A percentile compares a stretch with the other conserved stretches of the same genome.
Evolutionary conservation across 1,284 basidiomycete species (phyloP).

Genomic region (Erythrobasidium hasegawianum): DNA sequence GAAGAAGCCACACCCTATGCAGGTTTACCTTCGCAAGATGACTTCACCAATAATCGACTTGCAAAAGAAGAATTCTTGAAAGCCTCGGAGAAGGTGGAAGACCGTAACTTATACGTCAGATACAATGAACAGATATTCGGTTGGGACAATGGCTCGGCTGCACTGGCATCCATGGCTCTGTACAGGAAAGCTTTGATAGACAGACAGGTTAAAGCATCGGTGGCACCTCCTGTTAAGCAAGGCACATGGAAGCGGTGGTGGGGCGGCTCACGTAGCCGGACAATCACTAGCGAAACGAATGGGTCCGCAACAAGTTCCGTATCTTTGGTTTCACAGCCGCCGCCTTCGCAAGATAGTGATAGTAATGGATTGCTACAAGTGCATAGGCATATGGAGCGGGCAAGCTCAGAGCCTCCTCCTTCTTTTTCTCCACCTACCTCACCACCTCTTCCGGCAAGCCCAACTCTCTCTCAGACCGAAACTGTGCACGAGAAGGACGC

Average conservation of each 20-base stretch:
- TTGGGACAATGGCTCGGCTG: constrained; percentile 54
- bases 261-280: constrained; percentile 36
- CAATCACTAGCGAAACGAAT: constrained; percentile 16
- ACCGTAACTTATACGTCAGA: constrained; percentile 53
- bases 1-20: neutral
- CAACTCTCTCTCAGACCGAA: neutral
- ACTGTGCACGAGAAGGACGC: constrained; percentile 6
- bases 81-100: constrained; percentile 53
- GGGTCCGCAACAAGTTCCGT: neutral
- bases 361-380: neutral
- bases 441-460: neutral
- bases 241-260: constrained; percentile 44
- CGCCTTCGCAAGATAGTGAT: neutral
- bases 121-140: constrained; percentile 53
- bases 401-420: neutral
- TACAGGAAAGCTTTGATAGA: constrained; percentile 52
- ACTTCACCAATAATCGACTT: constrained; percentile 40
- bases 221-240: constrained; percentile 45
- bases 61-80: constrained; percentile 55
- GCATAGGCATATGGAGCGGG: neutral
- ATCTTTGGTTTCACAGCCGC: neutral
- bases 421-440: neutral
- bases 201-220: constrained; percentile 45
- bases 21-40: neutral
- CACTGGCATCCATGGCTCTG: constrained; percentile 54